These are phyloP conservation scores for Mycena belliarum DNA, from an alignment of 768 basidiomycete genomes.

Conservation along the genomic window DNA sequence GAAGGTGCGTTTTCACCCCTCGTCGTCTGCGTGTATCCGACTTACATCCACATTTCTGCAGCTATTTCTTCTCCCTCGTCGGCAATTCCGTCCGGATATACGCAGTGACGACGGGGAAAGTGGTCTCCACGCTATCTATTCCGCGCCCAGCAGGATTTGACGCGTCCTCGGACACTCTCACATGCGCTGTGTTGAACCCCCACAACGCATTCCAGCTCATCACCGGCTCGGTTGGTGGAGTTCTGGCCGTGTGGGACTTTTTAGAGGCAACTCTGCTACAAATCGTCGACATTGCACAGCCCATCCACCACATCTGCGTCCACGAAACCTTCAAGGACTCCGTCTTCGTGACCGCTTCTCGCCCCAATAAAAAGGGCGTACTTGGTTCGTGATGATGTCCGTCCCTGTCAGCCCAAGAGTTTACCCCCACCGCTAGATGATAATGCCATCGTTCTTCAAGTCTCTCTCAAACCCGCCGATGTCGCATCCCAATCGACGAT, in stretches of 20 bases:
- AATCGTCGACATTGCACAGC: conserved; percentile 68
- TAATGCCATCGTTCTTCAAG: conserved; percentile 59
- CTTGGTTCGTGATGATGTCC: conserved; percentile 29
- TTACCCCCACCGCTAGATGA: conserved; percentile 39
- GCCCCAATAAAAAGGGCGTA: conserved; percentile 45
- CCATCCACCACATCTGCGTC: conserved; percentile 70
- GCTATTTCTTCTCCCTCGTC: conserved; percentile 88
- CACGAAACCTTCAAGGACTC: conserved; percentile 68
- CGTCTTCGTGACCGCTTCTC: conserved; percentile 70
- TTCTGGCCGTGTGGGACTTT: conserved; percentile 90
- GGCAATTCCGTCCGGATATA: conserved; percentile 85
- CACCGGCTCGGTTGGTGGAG: conserved; percentile 83
- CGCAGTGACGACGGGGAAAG: conserved; percentile 73
- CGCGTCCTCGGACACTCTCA: conserved; percentile 55
- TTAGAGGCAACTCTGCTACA: conserved; percentile 79
- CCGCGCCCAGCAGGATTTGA: conserved; percentile 39
- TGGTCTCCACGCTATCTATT: conserved; percentile 79
- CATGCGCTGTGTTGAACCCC: conserved; percentile 76
- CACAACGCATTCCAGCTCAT: conserved; percentile 89
- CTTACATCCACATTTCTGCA: conserved; percentile 30
- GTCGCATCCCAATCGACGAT: conserved; percentile 40
- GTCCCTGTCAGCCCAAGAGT: not conserved
- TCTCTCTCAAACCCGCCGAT: conserved; percentile 56
- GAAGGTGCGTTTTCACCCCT: conserved; percentile 54
- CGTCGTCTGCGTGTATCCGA: conserved; percentile 11